A percentile compares a stretch with the other conserved stretches of the same genome.
These are phyloP conservation scores for Microthyrium microscopicum DNA, from an alignment of 2,329 filamentous ascomycete species.

Conservation along the genomic window DNA sequence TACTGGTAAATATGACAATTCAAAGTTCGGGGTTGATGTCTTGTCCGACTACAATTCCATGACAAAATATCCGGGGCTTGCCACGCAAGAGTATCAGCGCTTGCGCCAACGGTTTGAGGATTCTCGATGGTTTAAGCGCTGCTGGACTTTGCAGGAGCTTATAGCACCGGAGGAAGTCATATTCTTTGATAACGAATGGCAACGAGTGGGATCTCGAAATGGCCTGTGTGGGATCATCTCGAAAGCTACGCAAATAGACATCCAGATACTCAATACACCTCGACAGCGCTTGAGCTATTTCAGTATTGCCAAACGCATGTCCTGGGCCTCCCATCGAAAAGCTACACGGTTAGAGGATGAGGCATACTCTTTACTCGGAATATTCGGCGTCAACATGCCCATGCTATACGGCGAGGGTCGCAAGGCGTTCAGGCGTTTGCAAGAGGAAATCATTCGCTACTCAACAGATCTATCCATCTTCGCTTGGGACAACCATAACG, in stretches of 20 bases:
- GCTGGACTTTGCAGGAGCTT: constrained; percentile 5
- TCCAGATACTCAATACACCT: neutral
- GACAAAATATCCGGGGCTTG: neutral
- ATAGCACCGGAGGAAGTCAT: neutral
- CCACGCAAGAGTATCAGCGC: neutral
- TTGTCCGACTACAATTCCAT: neutral
- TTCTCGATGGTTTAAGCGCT: neutral
- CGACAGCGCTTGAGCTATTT: neutral
- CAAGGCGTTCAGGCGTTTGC: constrained; percentile 6
- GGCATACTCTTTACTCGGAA: constrained; percentile 7
- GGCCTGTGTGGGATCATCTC: constrained; percentile 16
- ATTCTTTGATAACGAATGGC: neutral
- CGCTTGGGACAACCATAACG: constrained; percentile 7
- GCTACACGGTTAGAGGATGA: constrained; percentile 7
- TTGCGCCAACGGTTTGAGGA: neutral
- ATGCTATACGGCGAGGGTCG: constrained; percentile 8
- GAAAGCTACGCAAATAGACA: too few relatives aligned
- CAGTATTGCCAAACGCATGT: constrained; percentile 7
- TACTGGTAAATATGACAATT: constrained; percentile 1
- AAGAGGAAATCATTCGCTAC: constrained; percentile 6
- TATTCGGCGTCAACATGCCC: constrained; percentile 9
- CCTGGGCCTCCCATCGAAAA: constrained; percentile 4
- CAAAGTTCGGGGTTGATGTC: neutral
- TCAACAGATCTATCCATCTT: constrained; percentile 7
- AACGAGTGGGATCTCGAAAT: constrained; percentile 6